A percentile compares a stretch with the other conserved stretches of the same genome.
phyloP scores from a whole-genome alignment of 345 rosid genomes.

The Brassica napus region Da-Ae NC_063452.1:16904501-16905000 shows the following conservation, averaged over 20 bases:
- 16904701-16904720: too few species aligned
- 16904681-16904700: not conserved
- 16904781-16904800: not conserved
- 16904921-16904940: slow-evolving; percentile 83
- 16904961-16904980: slow-evolving; percentile 91
- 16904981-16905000: slow-evolving; percentile 83
- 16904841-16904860: not conserved
- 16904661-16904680: not conserved
- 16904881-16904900: slow-evolving; percentile 65
- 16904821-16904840: not conserved
- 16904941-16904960: slow-evolving; percentile 81
- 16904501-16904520: not conserved
- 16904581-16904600: not conserved
- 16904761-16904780: not conserved
- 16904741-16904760: not conserved
- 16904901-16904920: slow-evolving; percentile 80
- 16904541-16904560: not conserved
- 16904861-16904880: slow-evolving; percentile 45
- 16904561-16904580: not conserved
- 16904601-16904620: not conserved
- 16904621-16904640: not conserved
- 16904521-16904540: not conserved
- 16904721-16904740: not conserved
- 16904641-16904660: not conserved
- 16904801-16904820: not conserved